Base-by-base conservation (phyloP, 2,329 filamentous ascomycete species). In the Phaeosphaeriaceae sp. region DNA sequence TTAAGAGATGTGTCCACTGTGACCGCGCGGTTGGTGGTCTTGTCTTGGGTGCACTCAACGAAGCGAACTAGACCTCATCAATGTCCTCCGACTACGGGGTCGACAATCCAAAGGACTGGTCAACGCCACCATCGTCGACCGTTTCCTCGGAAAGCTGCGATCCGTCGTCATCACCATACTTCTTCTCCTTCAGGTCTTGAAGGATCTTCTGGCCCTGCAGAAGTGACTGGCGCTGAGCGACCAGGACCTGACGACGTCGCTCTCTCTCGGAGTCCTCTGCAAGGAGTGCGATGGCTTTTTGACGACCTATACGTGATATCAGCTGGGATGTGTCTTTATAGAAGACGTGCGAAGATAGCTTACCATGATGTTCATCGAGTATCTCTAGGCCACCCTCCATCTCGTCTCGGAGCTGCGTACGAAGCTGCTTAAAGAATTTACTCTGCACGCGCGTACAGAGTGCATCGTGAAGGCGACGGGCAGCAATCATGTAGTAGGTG, bases 401-500 rank as follows among this genome's bases (percentile, higher is more conserved):
- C 41, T 76, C 68, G 2, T 70, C 64, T 7, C 61, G 60, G 1
- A 77, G 56, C 11, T 65, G 56, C 0, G 41, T 56, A 1, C 65
- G 60, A 0, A 77, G 58, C 17, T 61, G 54, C 31, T 69, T 68
- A 60, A 74, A 76, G 33, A 80, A 63, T 44, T 80, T 75, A 0
- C 59, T 70, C n/a, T 78, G 68, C 1, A 82, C 67, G 1, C 78
- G 66, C 64, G 77, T 76, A 24, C 69, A 76, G 5, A 84, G 67
- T 0, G 71, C 70, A 25, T 93, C 89, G 0, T 87, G 81, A 65
- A 92, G 90, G 1, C 89, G 84, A 33, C 82, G 78, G 0, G 86
- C 84, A 0, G 90, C 89, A 4, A 89, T 84, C 48, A 86, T 82
- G 69, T 93, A 93, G 72, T 92, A 93, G 0, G 85, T 89, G 0